Percentiles rank a stretch among this genome's conserved stretches.
Conservation (phyloP, 2,329 filamentous ascomycete genomes). For the Didymella sp. region DNA sequence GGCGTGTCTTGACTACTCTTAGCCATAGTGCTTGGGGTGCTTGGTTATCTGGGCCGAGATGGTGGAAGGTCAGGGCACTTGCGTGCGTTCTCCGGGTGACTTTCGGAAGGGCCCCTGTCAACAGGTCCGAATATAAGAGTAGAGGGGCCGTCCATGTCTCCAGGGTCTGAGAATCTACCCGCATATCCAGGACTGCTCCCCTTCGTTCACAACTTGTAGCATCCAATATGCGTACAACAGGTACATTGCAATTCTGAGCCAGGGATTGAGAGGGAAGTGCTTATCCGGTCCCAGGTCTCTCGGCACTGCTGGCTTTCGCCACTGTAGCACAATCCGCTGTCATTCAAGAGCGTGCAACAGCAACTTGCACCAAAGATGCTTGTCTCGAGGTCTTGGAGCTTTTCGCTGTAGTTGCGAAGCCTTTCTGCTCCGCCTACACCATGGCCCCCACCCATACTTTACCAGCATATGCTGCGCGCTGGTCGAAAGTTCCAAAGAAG, state of each 20-base stretch:
- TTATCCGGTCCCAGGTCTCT: conserved; percentile 7
- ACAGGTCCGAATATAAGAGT: conserved; percentile 11
- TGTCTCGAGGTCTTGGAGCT: conserved; percentile 21
- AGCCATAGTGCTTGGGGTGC: conserved; percentile 30
- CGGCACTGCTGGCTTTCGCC: conserved; percentile 18
- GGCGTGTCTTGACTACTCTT: conserved; percentile 26
- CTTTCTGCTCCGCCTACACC: conserved; percentile 21
- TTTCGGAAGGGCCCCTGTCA: background rate
- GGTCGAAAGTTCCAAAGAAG: conserved; percentile 17
- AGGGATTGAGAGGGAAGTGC: background rate
- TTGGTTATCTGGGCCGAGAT: conserved; percentile 17
- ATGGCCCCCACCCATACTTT: conserved; percentile 17
- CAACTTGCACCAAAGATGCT: conserved; percentile 17
- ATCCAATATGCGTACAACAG: conserved; percentile 8
- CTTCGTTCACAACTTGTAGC: background rate
- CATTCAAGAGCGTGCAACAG: conserved; percentile 14
- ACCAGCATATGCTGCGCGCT: conserved; percentile 21
- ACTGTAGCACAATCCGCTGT: conserved; percentile 18
- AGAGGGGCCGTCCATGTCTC: background rate
- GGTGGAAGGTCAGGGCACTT: conserved; percentile 5
- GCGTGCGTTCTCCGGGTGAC: background rate
- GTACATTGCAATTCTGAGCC: background rate
- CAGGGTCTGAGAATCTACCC: background rate
- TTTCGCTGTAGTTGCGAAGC: conserved; percentile 18
- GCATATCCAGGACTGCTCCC: background rate